Base-by-base conservation (phyloP, 306 rosid species). In the Hippophae tibetana region DNA sequence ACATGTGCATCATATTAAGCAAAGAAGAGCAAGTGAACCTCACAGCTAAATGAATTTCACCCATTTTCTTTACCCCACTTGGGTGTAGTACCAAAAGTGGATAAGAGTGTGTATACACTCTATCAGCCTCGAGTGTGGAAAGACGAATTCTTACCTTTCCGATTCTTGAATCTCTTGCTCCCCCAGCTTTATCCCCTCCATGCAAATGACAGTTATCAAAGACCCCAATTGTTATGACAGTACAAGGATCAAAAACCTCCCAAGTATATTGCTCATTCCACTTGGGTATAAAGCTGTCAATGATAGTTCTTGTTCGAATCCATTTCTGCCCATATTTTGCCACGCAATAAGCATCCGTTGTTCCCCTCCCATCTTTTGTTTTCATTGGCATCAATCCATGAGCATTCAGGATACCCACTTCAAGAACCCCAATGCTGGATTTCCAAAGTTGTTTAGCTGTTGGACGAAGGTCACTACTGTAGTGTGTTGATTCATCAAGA, bases 251-350 rank as follows among this genome's bases (percentile, higher is more conserved):
- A 52, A 60, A 87, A 42, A 90, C 98, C 71, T 90, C 98, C 98
- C 98, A 90, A 23, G 98, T 90, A 60, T 90, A 90, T 57, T 90
- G 98, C 79, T 90, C 96, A 57, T 90, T 90, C 98, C 98, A 90
- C 76, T 67, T 73, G n/a, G 98, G 98, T 1, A 63, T 70, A 63
- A 87, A 83, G 82, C 89, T 85, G 73, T 90, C 98, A 0, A 90
- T 90, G 56, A 90, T 90, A 12, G 98, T 90, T 73, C 98, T 87
- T 5, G 98, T 90, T 57, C 98, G 81, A 58, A 90, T 71, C 98
- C 98, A 90, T 71, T 90, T 90, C 82, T 90, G 98, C 72, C 96
- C 96, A 47, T 85, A 90, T 70, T 90, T 90, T 1, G 98, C 96
- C 7, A 90, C 98, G 61, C 98, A 87, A 63, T 90, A 90, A 23